phyloP scores from a whole-genome alignment of 129 eudicot genomes.

The Smallanthus sonchifolius region DNA sequence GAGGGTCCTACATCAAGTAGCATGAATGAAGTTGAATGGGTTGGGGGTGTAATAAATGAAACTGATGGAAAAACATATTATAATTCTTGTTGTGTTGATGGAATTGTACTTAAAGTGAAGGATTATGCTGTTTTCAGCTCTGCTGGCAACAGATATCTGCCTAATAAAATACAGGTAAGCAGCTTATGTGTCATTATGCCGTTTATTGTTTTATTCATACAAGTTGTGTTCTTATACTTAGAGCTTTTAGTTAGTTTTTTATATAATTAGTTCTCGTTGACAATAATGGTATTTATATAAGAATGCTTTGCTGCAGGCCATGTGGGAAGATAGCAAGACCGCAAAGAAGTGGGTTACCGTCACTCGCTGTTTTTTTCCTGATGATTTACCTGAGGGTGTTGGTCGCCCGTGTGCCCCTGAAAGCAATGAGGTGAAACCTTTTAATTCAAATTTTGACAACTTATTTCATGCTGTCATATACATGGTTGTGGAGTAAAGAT shows the following conservation, averaged over 20 bases:
- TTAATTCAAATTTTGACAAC: background rate
- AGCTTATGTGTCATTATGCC: slow-evolving; percentile 1
- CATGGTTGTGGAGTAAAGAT: slow-evolving; percentile 2
- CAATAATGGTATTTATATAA: slow-evolving; percentile 16
- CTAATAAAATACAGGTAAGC: slow-evolving; percentile 81
- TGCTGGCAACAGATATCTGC: slow-evolving; percentile 47
- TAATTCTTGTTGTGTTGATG: slow-evolving; percentile 65
- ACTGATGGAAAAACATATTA: slow-evolving; percentile 57
- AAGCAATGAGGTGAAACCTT: slow-evolving; percentile 64
- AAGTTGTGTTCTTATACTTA: background rate
- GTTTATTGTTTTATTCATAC: background rate
- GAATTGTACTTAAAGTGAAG: slow-evolving; percentile 51
- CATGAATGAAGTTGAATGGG: slow-evolving; percentile 65
- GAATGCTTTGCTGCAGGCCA: slow-evolving; percentile 50
- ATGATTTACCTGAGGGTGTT: slow-evolving; percentile 86
- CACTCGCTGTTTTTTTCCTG: slow-evolving; percentile 75
- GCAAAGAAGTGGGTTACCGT: slow-evolving; percentile 61
- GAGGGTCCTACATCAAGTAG: slow-evolving; percentile 31
- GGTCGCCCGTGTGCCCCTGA: slow-evolving; percentile 96
- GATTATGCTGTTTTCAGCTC: slow-evolving; percentile 68
- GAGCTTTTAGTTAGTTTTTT: background rate
- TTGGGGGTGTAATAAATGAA: slow-evolving; percentile 47
- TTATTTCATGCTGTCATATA: background rate
- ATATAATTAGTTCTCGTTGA: background rate
- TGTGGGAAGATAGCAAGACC: slow-evolving; percentile 91